A percentile compares a stretch with the other conserved stretches of the same genome.
Evolutionary conservation across 2,329 filamentous ascomycete species (phyloP).

Genomic region (Eutypa lata): DNA sequence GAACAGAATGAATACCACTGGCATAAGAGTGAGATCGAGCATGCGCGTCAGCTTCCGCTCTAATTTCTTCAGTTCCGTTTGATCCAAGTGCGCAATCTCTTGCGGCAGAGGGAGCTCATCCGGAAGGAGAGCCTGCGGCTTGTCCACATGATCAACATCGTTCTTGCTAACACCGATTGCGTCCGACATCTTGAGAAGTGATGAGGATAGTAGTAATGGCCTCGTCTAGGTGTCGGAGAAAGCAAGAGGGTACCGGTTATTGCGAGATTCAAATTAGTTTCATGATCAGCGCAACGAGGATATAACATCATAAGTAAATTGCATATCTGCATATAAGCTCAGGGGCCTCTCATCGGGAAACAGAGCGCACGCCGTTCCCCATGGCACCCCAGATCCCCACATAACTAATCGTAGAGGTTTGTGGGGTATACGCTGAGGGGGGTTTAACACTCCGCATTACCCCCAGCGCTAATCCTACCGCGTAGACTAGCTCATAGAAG

Average conservation of each 20-base stretch:
- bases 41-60: slow-evolving; percentile 1
- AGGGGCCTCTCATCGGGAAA: too few species aligned
- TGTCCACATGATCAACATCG: background rate
- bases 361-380: too few species aligned
- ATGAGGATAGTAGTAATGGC: too few species aligned
- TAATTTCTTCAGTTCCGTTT: background rate
- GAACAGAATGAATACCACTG: slow-evolving; percentile 12
- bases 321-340: too few species aligned
- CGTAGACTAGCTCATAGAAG: too few species aligned
- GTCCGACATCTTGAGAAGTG: background rate
- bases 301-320: too few species aligned
- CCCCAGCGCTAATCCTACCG: too few species aligned
- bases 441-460: too few species aligned
- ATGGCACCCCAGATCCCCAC: too few species aligned
- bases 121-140: background rate
- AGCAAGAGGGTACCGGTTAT: background rate
- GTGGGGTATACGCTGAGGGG: too few species aligned
- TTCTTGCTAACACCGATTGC: background rate
- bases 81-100: background rate
- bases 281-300: too few species aligned
- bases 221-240: background rate
- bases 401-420: too few species aligned
- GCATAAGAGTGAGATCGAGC: slow-evolving; percentile 12
- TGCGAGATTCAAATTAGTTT: background rate
- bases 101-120: background rate